Conservation (phyloP, 148 eudicot species). For the Camellia lanceoleosa region DNA sequence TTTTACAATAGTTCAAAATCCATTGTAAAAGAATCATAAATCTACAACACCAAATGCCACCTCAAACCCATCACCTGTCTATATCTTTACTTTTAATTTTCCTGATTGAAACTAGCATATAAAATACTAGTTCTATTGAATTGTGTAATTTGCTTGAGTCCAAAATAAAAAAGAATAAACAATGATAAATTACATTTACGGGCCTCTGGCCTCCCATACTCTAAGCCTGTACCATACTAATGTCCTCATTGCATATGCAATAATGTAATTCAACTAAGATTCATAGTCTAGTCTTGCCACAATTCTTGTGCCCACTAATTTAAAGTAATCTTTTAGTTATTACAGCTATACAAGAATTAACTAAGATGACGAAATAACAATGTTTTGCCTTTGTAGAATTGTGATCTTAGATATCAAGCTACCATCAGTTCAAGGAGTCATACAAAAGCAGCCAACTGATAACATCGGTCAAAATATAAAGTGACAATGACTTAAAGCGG, state of each 20-base stretch:
- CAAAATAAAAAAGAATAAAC: neutral
- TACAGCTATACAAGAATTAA: neutral
- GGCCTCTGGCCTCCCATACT: neutral
- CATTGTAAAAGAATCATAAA: neutral
- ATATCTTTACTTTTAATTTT: neutral
- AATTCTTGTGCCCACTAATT: neutral
- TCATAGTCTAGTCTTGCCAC: neutral
- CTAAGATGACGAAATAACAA: neutral
- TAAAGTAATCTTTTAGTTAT: no score
- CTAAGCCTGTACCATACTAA: neutral
- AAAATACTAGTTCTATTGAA: neutral
- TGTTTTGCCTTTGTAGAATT: neutral
- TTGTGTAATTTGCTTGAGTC: neutral
- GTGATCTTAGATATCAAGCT: neutral
- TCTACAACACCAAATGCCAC: neutral
- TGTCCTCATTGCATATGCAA: neutral
- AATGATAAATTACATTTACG: neutral
- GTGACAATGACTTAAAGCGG: neutral
- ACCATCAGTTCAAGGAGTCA: neutral
- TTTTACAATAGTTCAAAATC: neutral
- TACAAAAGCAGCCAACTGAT: neutral
- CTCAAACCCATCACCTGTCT: constrained; percentile 1
- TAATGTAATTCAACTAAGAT: neutral
- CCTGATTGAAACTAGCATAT: neutral
- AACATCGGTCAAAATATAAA: no score